Base-by-base conservation (phyloP, 441 rosid genomes). In the Breynia disticha region DNA sequence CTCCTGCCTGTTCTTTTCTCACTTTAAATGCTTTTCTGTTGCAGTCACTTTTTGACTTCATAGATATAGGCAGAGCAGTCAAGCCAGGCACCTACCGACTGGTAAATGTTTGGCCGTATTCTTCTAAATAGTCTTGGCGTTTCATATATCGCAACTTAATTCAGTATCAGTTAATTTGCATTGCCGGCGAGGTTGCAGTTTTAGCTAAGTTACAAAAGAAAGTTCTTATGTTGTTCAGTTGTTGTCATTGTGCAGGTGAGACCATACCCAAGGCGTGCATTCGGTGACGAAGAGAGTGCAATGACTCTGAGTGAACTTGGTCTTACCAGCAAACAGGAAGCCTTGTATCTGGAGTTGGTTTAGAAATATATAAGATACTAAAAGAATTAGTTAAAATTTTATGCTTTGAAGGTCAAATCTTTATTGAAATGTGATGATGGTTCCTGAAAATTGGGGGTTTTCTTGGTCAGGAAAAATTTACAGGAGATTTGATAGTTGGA, bases 191-290 rank as follows among this genome's bases (percentile, higher is more conserved):
- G 5, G 35, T 28, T 28, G 35, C 35, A 1, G 0, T 28, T 28
- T 28, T 28, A 2, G 35, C 35, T 28, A 28, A 28, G 35, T 28
- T 28, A 4, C 35, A 28, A 3, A 28, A 28, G 35, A 28, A 28
- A 28, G 8, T 28, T 28, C 20, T 18, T 41, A 16, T 38, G 56
- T 16, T 37, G 48, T 18, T 19, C 44, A 28, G 28, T 16, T 7
- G 15, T 14, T 49, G 10, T 62, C 46, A 47, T 59, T 67, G 67
- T 59, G 73, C 83, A 93, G 99, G 99, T 93, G 82, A 81, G 97
- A 72, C 99, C 99, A 44, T 93, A 79, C 63, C 97, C 97, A 0
- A 80, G 95, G 83, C 87, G 84, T 19, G 89, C 95, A 39, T 91
- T 88, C 75, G 73, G 83, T 5, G 84, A 79, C 22, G 95, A 78